Percentiles rank a stretch among this genome's conserved stretches.
Evolutionary conservation across 176 grass and related monocot species (phyloP).

Genomic region (Bromus sterilis): DNA sequence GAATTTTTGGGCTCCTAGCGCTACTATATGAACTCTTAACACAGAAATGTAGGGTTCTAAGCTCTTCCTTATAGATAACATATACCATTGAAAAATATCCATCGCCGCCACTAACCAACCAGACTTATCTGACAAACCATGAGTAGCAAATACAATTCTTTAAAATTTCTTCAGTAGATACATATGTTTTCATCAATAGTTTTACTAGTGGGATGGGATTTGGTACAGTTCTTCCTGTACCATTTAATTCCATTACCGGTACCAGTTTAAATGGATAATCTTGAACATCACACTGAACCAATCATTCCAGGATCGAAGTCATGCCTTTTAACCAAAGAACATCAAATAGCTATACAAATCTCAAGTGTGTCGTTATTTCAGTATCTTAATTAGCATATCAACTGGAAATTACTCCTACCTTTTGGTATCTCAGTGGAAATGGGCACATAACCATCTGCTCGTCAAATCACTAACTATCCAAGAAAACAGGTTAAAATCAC

Average conservation of each 20-base stretch:
- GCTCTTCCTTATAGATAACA: not conserved
- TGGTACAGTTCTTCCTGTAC: not conserved
- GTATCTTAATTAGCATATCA: not conserved
- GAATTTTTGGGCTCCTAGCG: too few species aligned
- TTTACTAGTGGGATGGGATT: too few species aligned
- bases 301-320: not conserved
- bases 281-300: not conserved
- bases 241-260: not conserved
- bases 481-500: not conserved
- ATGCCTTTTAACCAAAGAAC: not conserved
- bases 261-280: not conserved
- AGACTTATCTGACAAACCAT: not conserved
- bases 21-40: not conserved
- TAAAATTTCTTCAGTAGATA: not conserved
- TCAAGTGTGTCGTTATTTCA: not conserved
- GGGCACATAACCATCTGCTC: not conserved
- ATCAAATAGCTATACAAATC: not conserved
- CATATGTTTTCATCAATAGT: not conserved
- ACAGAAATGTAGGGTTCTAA: not conserved
- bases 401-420: constrained; percentile 31
- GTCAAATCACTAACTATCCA: not conserved
- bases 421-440: constrained; percentile 93
- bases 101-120: not conserved
- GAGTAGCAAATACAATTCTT: not conserved
- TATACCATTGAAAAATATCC: not conserved